Conservation (phyloP, 176 grass and related monocot genomes). For the Coix lacrymajobi region DNA sequence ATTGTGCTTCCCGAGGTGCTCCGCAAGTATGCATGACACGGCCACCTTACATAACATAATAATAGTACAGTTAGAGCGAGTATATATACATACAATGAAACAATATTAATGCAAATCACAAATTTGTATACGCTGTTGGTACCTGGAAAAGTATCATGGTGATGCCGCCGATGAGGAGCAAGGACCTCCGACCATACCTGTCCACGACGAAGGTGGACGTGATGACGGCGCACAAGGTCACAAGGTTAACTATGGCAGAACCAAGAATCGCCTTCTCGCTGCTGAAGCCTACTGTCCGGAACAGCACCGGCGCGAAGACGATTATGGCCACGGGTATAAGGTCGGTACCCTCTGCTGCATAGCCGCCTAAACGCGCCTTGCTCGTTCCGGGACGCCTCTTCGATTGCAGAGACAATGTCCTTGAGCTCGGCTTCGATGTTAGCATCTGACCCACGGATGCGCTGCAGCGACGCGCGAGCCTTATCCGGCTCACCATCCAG, state of each 20-base stretch:
- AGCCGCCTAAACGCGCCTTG: not conserved
- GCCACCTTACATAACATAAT: not conserved
- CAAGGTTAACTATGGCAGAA: constrained; percentile 20
- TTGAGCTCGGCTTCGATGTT: constrained; percentile 31
- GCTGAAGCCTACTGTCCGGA: constrained; percentile 59
- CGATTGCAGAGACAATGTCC: constrained; percentile 33
- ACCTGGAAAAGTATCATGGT: not conserved
- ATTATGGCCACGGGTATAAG: constrained; percentile 38
- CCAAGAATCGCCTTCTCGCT: constrained; percentile 43
- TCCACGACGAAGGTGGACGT: constrained; percentile 30
- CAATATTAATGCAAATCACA: no score
- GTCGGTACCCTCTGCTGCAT: not conserved
- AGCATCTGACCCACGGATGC: constrained; percentile 16
- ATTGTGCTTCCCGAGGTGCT: constrained; percentile 2
- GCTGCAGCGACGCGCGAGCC: constrained; percentile 30
- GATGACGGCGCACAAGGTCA: constrained; percentile 18
- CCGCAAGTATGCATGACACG: not conserved
- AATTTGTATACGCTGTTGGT: no score
- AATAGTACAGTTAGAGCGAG: not conserved
- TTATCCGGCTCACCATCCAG: not conserved
- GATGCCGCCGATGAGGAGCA: not conserved
- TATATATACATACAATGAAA: no score
- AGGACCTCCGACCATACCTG: not conserved
- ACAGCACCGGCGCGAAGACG: constrained; percentile 48
- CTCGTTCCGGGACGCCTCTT: constrained; percentile 19